Evolutionary conservation across 177 flowering plant species (phyloP).

Genomic region (Vitis hybrid): DNA sequence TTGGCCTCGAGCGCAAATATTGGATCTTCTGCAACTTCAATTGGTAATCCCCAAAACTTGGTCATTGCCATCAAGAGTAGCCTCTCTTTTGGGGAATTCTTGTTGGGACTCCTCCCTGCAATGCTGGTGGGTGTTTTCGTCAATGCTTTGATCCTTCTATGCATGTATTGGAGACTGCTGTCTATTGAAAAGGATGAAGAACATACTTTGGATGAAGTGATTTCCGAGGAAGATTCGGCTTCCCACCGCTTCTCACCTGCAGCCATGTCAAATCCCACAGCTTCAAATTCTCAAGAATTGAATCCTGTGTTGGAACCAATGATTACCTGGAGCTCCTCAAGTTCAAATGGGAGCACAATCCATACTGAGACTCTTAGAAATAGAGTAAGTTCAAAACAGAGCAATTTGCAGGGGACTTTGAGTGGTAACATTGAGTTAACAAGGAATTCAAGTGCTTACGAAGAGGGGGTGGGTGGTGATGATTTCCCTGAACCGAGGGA

Average conservation of each 20-base stretch:
- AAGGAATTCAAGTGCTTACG: constrained; percentile 27
- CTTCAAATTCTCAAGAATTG: constrained; percentile 39
- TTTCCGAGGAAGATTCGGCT: constrained; percentile 41
- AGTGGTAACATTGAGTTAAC: constrained; percentile 18
- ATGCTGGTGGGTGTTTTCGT: constrained; percentile 59
- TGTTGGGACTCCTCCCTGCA: constrained; percentile 56
- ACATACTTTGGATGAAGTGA: constrained; percentile 29
- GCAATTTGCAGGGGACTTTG: too few species aligned
- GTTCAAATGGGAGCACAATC: constrained; percentile 12
- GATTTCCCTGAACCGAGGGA: constrained; percentile 9
- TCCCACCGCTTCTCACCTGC: constrained; percentile 76
- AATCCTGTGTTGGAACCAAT: constrained; percentile 19
- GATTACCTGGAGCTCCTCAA: constrained; percentile 14
- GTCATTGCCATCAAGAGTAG: constrained; percentile 66
- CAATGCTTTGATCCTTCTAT: constrained; percentile 48
- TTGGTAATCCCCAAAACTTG: constrained; percentile 78
- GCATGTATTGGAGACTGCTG: constrained; percentile 58
- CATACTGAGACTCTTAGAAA: constrained; percentile 38
- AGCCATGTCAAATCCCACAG: constrained; percentile 49
- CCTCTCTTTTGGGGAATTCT: constrained; percentile 59
- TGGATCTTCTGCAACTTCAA: constrained; percentile 77
- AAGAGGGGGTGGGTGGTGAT: constrained; percentile 10
- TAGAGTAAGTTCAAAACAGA: constrained; percentile 5
- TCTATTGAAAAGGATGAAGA: constrained; percentile 47
- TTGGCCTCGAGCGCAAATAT: constrained; percentile 79